phyloP scores from a whole-genome alignment of 2,329 filamentous ascomycete genomes.

The Aspergillus nomiae region DNA sequence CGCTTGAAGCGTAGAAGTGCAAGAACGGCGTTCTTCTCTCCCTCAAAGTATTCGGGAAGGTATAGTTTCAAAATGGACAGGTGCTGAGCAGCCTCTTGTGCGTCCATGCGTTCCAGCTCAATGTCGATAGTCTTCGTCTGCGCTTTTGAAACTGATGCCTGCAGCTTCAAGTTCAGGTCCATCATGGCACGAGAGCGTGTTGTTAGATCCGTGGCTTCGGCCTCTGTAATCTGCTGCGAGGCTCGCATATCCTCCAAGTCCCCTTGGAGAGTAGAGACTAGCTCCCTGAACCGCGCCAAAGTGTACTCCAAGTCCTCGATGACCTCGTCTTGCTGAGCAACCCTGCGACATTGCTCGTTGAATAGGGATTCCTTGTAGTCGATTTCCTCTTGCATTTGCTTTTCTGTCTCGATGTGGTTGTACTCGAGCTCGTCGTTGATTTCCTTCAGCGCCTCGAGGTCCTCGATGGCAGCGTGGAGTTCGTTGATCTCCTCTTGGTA shows the following conservation, averaged over 20 bases:
- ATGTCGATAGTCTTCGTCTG: conserved; percentile 94
- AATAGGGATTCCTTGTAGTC: conserved; percentile 85
- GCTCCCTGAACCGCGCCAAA: conserved; percentile 80
- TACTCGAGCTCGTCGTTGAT: conserved; percentile 92
- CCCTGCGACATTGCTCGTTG: conserved; percentile 74
- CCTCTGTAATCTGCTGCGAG: conserved; percentile 88
- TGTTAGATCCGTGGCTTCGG: conserved; percentile 86
- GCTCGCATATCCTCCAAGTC: conserved; percentile 91
- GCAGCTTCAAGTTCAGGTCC: conserved; percentile 93
- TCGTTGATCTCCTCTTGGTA: conserved; percentile 83
- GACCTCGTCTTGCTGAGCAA: conserved; percentile 73
- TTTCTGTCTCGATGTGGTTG: conserved; percentile 90
- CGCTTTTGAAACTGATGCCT: conserved; percentile 84
- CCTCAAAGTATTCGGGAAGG: conserved; percentile 78
- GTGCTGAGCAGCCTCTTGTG: conserved; percentile 85
- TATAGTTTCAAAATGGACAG: conserved; percentile 87
- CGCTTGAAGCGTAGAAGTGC: conserved; percentile 86
- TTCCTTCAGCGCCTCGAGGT: conserved; percentile 86
- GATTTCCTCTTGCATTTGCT: conserved; percentile 90
- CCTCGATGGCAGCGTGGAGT: conserved; percentile 77
- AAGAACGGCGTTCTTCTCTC: conserved; percentile 82
- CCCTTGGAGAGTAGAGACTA: conserved; percentile 80
- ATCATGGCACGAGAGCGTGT: conserved; percentile 90
- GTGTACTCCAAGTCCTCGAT: conserved; percentile 91
- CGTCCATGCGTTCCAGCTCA: conserved; percentile 81